Conservation (phyloP, 306 rosid species). For the Cyclanthera cordifolia region DNA sequence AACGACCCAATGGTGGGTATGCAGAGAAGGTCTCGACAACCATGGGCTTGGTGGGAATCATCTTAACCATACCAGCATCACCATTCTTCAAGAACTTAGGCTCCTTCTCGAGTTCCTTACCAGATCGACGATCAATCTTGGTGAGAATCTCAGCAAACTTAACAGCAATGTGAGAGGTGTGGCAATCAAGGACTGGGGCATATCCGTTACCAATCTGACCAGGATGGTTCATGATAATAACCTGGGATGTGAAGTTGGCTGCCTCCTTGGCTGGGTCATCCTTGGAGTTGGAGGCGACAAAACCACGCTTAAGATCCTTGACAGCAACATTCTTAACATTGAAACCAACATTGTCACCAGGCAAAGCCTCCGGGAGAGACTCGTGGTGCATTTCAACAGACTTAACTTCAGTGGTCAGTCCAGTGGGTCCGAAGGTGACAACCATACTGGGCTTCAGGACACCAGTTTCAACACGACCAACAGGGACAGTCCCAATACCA, state of each 20-base stretch:
- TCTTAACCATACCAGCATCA: conserved; percentile 20
- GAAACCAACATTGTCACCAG: conserved; percentile 15
- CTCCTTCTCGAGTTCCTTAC: conserved; percentile 15
- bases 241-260: conserved; percentile 15
- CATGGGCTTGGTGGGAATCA: conserved; percentile 25
- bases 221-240: conserved; percentile 21
- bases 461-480: conserved; percentile 20
- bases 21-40: conserved; percentile 18
- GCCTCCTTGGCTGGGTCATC: conserved; percentile 16
- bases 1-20: conserved; percentile 44
- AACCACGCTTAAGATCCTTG: conserved; percentile 18
- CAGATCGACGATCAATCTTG: conserved; percentile 43
- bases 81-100: conserved; percentile 21
- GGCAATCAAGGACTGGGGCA: conserved; percentile 45
- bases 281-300: conserved; percentile 12
- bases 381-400: conserved; percentile 16
- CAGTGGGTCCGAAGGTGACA: conserved; percentile 14
- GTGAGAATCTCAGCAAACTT: conserved; percentile 37
- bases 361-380: conserved; percentile 16
- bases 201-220: conserved; percentile 16
- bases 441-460: conserved; percentile 19
- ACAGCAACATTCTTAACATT: conserved; percentile 18
- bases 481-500: conserved; percentile 22
- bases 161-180: conserved; percentile 51
- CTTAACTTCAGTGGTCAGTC: conserved; percentile 12